Evolutionary conservation across 768 basidiomycete genomes (phyloP).

Genomic region (Tulasnella sp.): DNA sequence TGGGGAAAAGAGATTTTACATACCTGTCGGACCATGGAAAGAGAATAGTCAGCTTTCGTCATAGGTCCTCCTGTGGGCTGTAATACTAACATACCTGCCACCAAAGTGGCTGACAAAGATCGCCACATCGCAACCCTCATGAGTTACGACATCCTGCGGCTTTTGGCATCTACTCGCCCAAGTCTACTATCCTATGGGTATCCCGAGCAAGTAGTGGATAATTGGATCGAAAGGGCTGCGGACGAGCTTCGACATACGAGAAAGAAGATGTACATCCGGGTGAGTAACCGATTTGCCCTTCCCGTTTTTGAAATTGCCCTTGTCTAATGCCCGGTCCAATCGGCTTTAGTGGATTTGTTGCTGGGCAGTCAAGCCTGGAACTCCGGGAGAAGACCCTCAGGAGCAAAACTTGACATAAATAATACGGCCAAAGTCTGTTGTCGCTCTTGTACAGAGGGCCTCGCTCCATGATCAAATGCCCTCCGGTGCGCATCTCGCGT

Average conservation of each 20-base stretch:
- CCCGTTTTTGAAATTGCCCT: no score
- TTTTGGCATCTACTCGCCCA: background rate
- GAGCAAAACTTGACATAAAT: background rate
- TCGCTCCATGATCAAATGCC: background rate
- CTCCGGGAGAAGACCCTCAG: background rate
- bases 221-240: background rate
- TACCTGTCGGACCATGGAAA: constrained; percentile 25
- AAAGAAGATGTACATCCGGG: background rate
- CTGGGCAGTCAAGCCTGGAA: background rate
- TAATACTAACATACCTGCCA: background rate
- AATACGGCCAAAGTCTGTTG: background rate
- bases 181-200: constrained; percentile 17
- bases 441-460: background rate
- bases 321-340: background rate
- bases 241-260: background rate
- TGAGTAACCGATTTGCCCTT: background rate
- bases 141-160: background rate
- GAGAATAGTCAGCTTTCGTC: background rate
- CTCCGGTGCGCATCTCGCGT: background rate
- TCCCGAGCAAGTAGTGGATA: constrained; percentile 1
- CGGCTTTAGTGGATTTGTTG: background rate
- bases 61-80: background rate
- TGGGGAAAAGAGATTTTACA: background rate
- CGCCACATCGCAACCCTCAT: constrained; percentile 15
- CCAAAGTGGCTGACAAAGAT: constrained; percentile 15